Conservation (phyloP, 2,329 filamentous ascomycete species). For the Furcasterigmium sp. region DNA sequence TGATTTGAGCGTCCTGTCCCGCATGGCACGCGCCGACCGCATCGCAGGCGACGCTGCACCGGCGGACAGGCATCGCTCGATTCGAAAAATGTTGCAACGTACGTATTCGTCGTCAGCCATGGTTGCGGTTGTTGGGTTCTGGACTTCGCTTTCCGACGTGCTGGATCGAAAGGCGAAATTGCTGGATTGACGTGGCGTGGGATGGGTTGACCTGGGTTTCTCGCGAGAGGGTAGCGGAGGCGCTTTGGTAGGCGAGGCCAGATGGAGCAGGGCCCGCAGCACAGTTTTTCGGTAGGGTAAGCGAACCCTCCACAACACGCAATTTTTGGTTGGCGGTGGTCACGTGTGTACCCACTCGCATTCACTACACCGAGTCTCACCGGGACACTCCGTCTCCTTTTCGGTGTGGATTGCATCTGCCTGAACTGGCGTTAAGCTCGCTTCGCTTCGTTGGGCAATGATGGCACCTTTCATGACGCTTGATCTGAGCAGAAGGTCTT, state of each 20-base stretch:
- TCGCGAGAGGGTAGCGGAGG: not conserved
- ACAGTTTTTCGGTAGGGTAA: slow-evolving; percentile 1
- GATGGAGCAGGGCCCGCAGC: not conserved
- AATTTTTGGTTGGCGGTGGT: slow-evolving; percentile 6
- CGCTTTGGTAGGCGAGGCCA: slow-evolving; percentile 4
- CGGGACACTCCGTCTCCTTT: too few relatives aligned
- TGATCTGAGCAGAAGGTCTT: too few relatives aligned
- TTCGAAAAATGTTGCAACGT: slow-evolving; percentile 40
- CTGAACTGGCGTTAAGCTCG: too few relatives aligned
- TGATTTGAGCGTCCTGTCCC: not conserved
- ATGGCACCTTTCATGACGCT: too few relatives aligned
- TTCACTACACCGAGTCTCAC: not conserved
- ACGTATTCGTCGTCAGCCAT: slow-evolving; percentile 91
- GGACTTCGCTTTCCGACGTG: slow-evolving; percentile 39
- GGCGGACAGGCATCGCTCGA: not conserved
- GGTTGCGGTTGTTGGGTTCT: slow-evolving; percentile 41
- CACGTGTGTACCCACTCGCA: too few relatives aligned
- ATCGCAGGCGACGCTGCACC: not conserved
- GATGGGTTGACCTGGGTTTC: slow-evolving; percentile 1
- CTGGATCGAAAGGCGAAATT: slow-evolving; percentile 36
- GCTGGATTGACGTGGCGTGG: slow-evolving; percentile 12
- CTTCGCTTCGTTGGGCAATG: too few relatives aligned
- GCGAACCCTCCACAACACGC: slow-evolving; percentile 1
- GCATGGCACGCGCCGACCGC: not conserved
- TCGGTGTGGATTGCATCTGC: too few relatives aligned